Conservation (phyloP, 2,329 filamentous ascomycete genomes). For the Hortaea werneckii region DNA sequence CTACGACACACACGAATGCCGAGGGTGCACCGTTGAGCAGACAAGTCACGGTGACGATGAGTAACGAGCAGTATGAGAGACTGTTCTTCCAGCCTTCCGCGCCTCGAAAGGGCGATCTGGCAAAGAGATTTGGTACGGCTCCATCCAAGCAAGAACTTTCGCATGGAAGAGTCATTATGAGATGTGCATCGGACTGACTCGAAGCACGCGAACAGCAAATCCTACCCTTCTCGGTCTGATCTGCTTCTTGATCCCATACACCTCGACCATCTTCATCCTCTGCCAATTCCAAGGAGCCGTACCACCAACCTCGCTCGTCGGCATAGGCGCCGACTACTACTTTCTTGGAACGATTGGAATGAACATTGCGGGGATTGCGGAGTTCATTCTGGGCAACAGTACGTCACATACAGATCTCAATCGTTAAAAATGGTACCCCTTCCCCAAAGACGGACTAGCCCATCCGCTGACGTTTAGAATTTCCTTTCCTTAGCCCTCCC, state of each 20-base stretch:
- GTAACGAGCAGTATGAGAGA: conserved; percentile 18
- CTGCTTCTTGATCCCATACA: conserved; percentile 19
- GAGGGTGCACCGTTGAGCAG: conserved; percentile 9
- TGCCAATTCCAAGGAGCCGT: conserved; percentile 10
- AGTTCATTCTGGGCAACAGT: conserved; percentile 19
- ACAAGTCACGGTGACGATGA: conserved; percentile 16
- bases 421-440: too few relatives aligned
- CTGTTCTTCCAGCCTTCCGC: conserved; percentile 19
- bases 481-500: too few relatives aligned
- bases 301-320: conserved; percentile 11
- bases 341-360: conserved; percentile 19
- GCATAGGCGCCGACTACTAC: conserved; percentile 18
- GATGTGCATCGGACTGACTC: too few relatives aligned
- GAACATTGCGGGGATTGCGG: conserved; percentile 17
- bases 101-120: conserved; percentile 13
- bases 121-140: conserved; percentile 16
- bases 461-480: too few relatives aligned
- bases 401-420: too few relatives aligned
- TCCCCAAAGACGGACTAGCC: too few relatives aligned
- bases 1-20: too few relatives aligned
- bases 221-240: conserved; percentile 20
- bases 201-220: conserved; percentile 1
- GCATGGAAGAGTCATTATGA: too few relatives aligned
- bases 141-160: too few relatives aligned
- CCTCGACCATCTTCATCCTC: conserved; percentile 18